Conservation (phyloP, 257 asterid species). For the Prunella vulgaris region DNA sequence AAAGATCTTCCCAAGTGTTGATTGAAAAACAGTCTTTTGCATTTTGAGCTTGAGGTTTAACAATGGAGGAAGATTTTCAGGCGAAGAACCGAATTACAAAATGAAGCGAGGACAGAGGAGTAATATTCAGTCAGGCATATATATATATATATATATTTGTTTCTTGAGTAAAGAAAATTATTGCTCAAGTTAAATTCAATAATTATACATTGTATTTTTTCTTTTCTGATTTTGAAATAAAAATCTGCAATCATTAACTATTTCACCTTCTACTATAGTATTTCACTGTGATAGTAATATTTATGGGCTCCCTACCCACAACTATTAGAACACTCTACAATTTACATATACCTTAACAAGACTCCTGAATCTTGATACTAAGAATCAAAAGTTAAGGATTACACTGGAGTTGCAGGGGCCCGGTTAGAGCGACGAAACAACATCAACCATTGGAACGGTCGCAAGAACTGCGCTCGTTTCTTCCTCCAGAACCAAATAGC, state of each 20-base stretch:
- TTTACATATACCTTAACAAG: not conserved
- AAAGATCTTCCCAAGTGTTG: constrained; percentile 73
- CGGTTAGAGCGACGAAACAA: constrained; percentile 39
- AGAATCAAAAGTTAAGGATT: not conserved
- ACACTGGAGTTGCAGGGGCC: constrained; percentile 29
- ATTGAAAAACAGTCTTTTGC: not conserved
- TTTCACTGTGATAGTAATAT: not conserved
- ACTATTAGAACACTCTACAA: not conserved
- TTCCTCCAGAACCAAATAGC: constrained; percentile 96
- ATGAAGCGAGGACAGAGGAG: not conserved
- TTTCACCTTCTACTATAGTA: too few species aligned
- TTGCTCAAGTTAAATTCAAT: constrained; percentile 29
- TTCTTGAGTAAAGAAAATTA: constrained; percentile 22
- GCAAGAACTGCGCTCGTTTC: constrained; percentile 56
- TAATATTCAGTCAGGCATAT: not conserved
- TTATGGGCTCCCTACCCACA: not conserved
- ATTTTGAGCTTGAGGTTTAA: not conserved
- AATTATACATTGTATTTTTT: constrained; percentile 27
- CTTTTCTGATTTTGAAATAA: not conserved
- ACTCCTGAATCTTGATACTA: not conserved
- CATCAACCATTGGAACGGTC: constrained; percentile 65
- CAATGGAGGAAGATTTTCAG: not conserved
- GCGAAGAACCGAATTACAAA: not conserved
- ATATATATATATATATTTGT: too few species aligned
- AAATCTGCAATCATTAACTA: not conserved